These are phyloP conservation scores for Galeopsis tetrahit DNA, from an alignment of 257 asterid genomes.

Conservation along the genomic window DNA sequence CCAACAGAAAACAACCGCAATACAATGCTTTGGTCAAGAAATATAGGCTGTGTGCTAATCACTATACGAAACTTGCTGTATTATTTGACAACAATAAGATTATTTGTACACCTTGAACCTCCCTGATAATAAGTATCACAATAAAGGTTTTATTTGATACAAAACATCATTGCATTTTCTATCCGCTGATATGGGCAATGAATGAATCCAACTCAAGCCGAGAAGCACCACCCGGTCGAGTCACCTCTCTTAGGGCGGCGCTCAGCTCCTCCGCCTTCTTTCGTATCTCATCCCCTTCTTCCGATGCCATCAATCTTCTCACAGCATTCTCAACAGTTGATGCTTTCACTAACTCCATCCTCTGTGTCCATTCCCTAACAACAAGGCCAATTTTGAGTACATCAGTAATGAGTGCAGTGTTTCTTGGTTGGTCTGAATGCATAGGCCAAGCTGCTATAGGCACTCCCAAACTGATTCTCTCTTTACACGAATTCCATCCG, in stretches of 20 bases:
- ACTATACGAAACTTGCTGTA: no score
- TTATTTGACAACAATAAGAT: no score
- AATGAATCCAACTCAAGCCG: slow-evolving; percentile 39
- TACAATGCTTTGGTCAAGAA: no score
- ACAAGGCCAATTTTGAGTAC: not conserved
- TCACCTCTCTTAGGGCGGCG: slow-evolving; percentile 26
- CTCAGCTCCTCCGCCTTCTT: slow-evolving; percentile 41
- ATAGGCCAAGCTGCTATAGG: slow-evolving; percentile 52
- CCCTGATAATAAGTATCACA: no score
- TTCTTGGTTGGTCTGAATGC: slow-evolving; percentile 56
- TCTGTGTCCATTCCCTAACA: slow-evolving; percentile 43
- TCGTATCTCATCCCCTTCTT: slow-evolving; percentile 38
- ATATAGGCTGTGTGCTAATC: no score
- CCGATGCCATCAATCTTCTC: slow-evolving; percentile 45
- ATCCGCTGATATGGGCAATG: slow-evolving; percentile 40
- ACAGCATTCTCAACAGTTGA: no score
- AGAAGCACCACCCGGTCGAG: slow-evolving; percentile 38
- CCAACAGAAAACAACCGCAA: no score
- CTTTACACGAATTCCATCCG: no score
- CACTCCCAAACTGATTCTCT: slow-evolving; percentile 38
- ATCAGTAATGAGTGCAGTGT: no score
- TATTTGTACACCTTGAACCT: no score
- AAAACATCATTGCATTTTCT: slow-evolving; percentile 18
- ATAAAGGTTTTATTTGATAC: no score
- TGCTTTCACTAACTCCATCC: no score